A percentile compares a stretch with the other conserved stretches of the same genome.
phyloP scores from a whole-genome alignment of 2,329 filamentous ascomycete species.

The Exserohilum turcica region DNA sequence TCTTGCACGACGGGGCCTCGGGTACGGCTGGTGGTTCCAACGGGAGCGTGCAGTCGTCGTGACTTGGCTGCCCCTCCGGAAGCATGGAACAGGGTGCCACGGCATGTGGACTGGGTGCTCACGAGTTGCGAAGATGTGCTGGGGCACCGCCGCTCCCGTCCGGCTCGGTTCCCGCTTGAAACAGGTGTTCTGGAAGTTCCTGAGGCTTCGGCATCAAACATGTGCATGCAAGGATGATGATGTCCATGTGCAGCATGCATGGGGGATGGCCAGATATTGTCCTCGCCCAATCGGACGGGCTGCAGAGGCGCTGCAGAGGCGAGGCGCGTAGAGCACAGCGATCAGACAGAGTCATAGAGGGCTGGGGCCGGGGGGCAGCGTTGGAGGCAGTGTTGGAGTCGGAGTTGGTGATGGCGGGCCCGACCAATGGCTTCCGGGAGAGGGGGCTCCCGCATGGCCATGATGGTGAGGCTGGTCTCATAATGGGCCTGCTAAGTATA shows the following conservation, averaged over 20 bases:
- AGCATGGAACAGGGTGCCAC: slow-evolving; percentile 11
- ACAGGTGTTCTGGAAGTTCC: slow-evolving; percentile 32
- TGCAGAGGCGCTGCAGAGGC: not conserved
- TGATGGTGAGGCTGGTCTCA: slow-evolving; percentile 23
- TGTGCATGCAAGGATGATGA: slow-evolving; percentile 10
- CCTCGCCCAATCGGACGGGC: not conserved
- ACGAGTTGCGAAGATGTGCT: not conserved
- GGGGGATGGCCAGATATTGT: not conserved
- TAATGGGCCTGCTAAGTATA: slow-evolving; percentile 41
- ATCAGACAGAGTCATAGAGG: slow-evolving; percentile 1
- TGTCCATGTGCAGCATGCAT: slow-evolving; percentile 5
- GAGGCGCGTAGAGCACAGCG: slow-evolving; percentile 6
- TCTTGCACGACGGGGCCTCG: slow-evolving; percentile 5
- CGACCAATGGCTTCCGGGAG: slow-evolving; percentile 36
- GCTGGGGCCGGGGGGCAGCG: not conserved
- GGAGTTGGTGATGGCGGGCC: slow-evolving; percentile 12
- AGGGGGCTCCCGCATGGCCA: slow-evolving; percentile 30
- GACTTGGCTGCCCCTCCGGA: not conserved
- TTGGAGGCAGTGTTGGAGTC: slow-evolving; percentile 7
- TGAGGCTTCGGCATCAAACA: slow-evolving; percentile 20
- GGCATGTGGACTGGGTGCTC: slow-evolving; percentile 6
- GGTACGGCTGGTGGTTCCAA: not conserved
- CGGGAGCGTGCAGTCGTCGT: slow-evolving; percentile 19
- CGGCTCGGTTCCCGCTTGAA: slow-evolving; percentile 20
- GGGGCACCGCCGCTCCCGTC: not conserved